These are phyloP conservation scores for Chytriomyces sp. DNA, from an alignment of 192 early-diverging fungal genomes.

Conservation along the genomic window DNA sequence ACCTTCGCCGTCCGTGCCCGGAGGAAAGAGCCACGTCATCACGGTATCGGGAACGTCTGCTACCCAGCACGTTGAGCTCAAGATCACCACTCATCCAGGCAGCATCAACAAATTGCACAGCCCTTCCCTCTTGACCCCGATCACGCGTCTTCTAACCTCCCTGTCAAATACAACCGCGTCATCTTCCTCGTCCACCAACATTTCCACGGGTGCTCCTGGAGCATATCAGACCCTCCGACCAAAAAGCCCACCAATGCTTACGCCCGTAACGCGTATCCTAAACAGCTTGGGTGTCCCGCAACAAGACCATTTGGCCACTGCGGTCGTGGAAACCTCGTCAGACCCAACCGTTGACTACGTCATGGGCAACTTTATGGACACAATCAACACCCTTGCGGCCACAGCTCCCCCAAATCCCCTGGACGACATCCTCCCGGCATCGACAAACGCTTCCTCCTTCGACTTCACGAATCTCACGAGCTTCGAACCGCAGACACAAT, in stretches of 20 bases:
- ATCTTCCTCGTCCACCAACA: neutral
- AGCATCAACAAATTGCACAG: neutral
- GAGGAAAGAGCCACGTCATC: neutral
- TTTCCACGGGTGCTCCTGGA: neutral
- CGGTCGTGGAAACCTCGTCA: neutral
- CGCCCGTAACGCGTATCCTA: neutral
- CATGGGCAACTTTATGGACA: constrained; percentile 16
- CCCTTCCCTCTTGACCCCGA: neutral
- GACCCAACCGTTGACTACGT: constrained; percentile 14
- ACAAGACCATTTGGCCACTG: too few species aligned
- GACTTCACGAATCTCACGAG: neutral
- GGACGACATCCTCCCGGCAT: neutral
- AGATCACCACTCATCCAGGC: neutral
- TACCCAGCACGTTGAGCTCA: neutral
- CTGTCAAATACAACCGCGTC: neutral
- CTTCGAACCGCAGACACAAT: too few species aligned
- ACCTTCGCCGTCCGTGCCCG: neutral
- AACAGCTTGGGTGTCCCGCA: neutral
- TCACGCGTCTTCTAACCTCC: neutral
- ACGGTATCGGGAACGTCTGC: neutral
- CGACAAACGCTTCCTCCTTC: neutral
- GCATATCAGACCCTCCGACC: neutral
- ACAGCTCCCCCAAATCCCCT: neutral
- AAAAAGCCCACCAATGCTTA: neutral
- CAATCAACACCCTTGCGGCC: neutral